These are phyloP conservation scores for Phellinidium pouzarii DNA, from an alignment of 1,284 basidiomycete species.

Conservation along the genomic window DNA sequence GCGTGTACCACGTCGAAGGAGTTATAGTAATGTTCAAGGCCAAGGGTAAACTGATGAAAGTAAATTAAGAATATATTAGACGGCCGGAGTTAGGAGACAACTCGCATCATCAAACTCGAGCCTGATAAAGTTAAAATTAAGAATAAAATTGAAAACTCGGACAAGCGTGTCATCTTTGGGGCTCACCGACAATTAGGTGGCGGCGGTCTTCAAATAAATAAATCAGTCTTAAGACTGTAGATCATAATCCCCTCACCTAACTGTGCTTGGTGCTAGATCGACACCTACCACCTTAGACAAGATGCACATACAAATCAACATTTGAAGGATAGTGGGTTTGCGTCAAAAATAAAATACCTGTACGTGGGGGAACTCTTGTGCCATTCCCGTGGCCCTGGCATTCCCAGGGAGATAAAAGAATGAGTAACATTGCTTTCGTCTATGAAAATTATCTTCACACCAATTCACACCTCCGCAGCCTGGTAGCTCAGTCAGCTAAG, in stretches of 20 bases:
- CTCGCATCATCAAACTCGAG: conserved; percentile 19
- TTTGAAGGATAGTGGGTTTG: not conserved
- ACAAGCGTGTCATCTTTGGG: too few species aligned
- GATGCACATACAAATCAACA: too few species aligned
- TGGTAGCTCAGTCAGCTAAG: not conserved
- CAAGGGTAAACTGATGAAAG: conserved; percentile 17
- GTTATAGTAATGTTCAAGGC: conserved; percentile 19
- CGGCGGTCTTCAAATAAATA: conserved; percentile 9
- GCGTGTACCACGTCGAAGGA: conserved; percentile 20
- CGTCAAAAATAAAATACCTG: conserved; percentile 8
- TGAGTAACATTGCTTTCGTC: not conserved
- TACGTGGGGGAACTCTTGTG: conserved; percentile 20
- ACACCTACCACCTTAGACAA: conserved; percentile 18
- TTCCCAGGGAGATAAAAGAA: not conserved
- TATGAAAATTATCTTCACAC: conserved; percentile 2
- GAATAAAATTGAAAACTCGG: too few species aligned
- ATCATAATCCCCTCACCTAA: conserved; percentile 8
- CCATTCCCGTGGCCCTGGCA: conserved; percentile 21
- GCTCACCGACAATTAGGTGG: conserved; percentile 20
- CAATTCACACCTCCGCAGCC: conserved; percentile 18
- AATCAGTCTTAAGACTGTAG: not conserved
- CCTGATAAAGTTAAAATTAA: not conserved
- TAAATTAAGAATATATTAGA: not conserved
- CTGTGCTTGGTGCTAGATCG: conserved; percentile 18
- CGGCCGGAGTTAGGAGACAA: not conserved